Conservation (phyloP, 2,329 filamentous ascomycete genomes). For the Coniochaeta pulveracea region DNA sequence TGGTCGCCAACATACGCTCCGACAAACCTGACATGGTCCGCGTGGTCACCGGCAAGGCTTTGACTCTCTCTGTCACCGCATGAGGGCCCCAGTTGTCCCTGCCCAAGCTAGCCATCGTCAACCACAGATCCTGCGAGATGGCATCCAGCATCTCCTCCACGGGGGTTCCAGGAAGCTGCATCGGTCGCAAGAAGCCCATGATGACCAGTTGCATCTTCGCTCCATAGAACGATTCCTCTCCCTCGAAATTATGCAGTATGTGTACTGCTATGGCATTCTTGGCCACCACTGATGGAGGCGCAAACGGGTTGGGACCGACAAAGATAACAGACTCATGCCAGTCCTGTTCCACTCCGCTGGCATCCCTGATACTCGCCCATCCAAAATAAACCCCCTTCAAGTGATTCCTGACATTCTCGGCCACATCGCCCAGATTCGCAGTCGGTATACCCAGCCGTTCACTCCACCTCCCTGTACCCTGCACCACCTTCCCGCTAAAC, state of each 20-base stretch:
- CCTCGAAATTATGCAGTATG: slow-evolving; percentile 39
- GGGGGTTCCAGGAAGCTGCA: slow-evolving; percentile 10
- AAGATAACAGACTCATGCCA: slow-evolving; percentile 53
- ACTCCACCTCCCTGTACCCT: slow-evolving; percentile 28
- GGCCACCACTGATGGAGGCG: slow-evolving; percentile 31
- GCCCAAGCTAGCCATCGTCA: slow-evolving; percentile 32
- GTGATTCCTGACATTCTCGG: slow-evolving; percentile 38
- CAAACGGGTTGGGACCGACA: slow-evolving; percentile 37
- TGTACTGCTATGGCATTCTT: slow-evolving; percentile 41
- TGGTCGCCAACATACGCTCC: slow-evolving; percentile 34
- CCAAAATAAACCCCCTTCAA: slow-evolving; percentile 54
- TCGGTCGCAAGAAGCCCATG: slow-evolving; percentile 46
- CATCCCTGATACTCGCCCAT: slow-evolving; percentile 39
- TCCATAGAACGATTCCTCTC: slow-evolving; percentile 26
- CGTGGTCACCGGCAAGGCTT: slow-evolving; percentile 24
- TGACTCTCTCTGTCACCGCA: slow-evolving; percentile 24
- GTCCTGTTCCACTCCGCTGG: slow-evolving; percentile 21
- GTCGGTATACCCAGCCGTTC: slow-evolving; percentile 36
- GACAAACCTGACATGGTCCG: slow-evolving; percentile 24
- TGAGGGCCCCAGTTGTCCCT: slow-evolving; percentile 32
- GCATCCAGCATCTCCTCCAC: slow-evolving; percentile 16
- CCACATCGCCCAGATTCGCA: slow-evolving; percentile 39
- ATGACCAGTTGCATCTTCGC: slow-evolving; percentile 39
- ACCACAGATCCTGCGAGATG: slow-evolving; percentile 26
- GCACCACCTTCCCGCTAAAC: slow-evolving; percentile 35